Base-by-base conservation (phyloP, 768 basidiomycete genomes). In the Mycena olivaceomarginata region DNA sequence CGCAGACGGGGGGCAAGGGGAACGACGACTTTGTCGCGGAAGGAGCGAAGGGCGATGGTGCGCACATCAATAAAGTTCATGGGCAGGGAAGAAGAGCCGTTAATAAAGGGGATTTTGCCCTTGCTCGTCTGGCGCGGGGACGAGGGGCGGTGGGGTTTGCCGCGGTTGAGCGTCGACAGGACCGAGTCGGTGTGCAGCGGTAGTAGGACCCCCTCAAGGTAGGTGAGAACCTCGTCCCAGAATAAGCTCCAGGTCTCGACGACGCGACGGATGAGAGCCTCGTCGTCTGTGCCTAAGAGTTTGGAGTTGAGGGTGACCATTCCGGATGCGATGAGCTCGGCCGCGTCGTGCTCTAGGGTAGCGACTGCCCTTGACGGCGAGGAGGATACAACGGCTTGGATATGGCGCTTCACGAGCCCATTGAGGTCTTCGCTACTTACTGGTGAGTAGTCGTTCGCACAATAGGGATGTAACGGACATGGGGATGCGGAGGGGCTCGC, bases 221-320 rank as follows among this genome's bases (percentile, higher is more conserved):
- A 97, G 10, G 96, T 94, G 9, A 97, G 87, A 39, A 97, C 93
- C 76, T 95, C 93, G 80, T 95, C 95, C 94, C 96, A 98, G 85
- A 98, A 98, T 88, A 98, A 98, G 16, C 90, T 92, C 97, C 97
- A 99, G 20, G 95, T 89, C 80, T 98, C 97, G 2, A 97, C 95
- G 20, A 98, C 90, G 40, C 96, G 90, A 6, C 88, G 88, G 7
- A 98, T 87, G 18, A 99, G 88, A 81, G 94, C 92, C 51, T 94
- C 93, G 57, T 98, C 97, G 39, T 97, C 94, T 11, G 95, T 87
- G 5, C 91, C 93, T 41, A 90, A 87, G 7, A 99, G 88, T 81
- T 96, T 97, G 0, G 96, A 93, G 79, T 96, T 97, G 37, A 99
- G 89, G 3, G 97, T 99, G 67, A 97, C 91, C 96, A 98, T 99